Evolutionary conservation across 139 green algal genomes (phyloP), one percentile per base, ranked within the genome.

Genomic region (Spirogloea muscicola): DNA sequence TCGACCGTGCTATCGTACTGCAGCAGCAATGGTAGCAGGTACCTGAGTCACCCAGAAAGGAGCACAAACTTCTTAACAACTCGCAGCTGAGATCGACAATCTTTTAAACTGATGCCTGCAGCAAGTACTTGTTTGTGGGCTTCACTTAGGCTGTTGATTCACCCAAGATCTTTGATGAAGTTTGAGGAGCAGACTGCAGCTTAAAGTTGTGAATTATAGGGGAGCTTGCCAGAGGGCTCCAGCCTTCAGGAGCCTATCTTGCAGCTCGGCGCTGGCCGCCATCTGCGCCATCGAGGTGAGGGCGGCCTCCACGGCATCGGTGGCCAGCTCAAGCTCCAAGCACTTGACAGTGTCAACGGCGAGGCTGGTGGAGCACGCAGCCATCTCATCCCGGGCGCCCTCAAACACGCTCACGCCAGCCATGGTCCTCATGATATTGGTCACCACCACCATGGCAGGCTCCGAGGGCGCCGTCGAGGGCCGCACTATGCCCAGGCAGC

Each of bases 1-100:
- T n/a, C 82, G 0, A 87, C 84, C 0, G 91, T 95, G 21, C 79
- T 39, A 43, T 97, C 92, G 70, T 90, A 87, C 29, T 94, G 77
- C 57, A 96, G 82, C 27, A 79, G 71, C 44, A 79, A 31, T n/a
- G 90, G 90, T 49, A 95, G 38, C n/a, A 93, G 36, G n/a, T 67
- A 73, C 55, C 55, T 64, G 55, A n/a, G n/a, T n/a, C n/a, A n/a
- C n/a, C n/a, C n/a, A n/a, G n/a, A n/a, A n/a, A n/a, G n/a, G n/a
- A n/a, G n/a, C n/a, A n/a, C n/a, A n/a, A n/a, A n/a, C n/a, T n/a
- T n/a, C n/a, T n/a, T n/a, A n/a, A n/a, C n/a, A n/a, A n/a, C n/a
- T n/a, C n/a, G n/a, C n/a, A n/a, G n/a, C n/a, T n/a, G n/a, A n/a
- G n/a, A n/a, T n/a, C n/a, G n/a, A n/a, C n/a, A n/a, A n/a, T n/a